phyloP scores from a whole-genome alignment of 345 rosid species.

The Populus deltoides region DNA sequence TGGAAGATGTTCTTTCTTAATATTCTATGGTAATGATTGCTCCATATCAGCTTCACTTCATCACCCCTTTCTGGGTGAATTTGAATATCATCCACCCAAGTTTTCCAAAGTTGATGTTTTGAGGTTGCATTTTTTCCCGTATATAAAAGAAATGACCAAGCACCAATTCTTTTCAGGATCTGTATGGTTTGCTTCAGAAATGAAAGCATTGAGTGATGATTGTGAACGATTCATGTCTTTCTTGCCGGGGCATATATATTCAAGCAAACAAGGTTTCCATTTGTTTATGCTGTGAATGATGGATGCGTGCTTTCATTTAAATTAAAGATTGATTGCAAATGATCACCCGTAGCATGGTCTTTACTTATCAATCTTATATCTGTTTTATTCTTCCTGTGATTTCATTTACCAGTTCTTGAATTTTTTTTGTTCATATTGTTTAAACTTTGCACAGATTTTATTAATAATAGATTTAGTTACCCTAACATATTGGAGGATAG shows the following conservation, averaged over 20 bases:
- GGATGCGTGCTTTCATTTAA: not conserved
- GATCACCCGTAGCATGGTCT: not conserved
- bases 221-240: constrained; percentile 72
- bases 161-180: constrained; percentile 49
- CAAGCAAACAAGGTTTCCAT: constrained; percentile 80
- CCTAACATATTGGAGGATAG: not conserved
- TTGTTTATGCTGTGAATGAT: not conserved
- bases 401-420: not conserved
- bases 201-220: constrained; percentile 88
- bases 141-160: constrained; percentile 4
- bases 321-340: not conserved
- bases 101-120: not conserved
- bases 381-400: not conserved
- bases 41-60: not conserved
- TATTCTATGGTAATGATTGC: not conserved
- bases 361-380: not conserved
- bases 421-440: not conserved
- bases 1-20: not conserved
- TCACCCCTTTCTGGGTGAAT: not conserved
- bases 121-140: not conserved
- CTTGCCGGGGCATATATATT: constrained; percentile 74
- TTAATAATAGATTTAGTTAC: not conserved
- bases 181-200: constrained; percentile 87
- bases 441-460: not conserved
- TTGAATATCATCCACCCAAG: not conserved